Evolutionary conservation across 2,329 filamentous ascomycete species (phyloP), one percentile per base, ranked within the genome.

Genomic region (Cytospora schulzeri): DNA sequence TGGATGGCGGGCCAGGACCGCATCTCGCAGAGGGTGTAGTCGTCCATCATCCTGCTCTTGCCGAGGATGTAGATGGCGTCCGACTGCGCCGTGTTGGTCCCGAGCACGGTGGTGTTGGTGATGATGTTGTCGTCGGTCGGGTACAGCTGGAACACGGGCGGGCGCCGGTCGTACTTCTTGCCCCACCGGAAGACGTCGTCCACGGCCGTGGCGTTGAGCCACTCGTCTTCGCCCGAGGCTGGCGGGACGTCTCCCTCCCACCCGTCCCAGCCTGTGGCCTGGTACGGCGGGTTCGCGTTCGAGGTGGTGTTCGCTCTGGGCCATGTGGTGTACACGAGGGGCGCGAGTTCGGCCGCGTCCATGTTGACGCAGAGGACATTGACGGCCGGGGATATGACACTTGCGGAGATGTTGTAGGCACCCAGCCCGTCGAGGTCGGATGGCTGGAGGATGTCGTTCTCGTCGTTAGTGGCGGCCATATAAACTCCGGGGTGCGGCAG

Each of bases 291-390:
- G 50, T 26, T 33, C 26, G 6, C 31, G 19, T 63, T 65, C 8
- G 72, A 75, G 50, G 69, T 79, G 22, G 72, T 81, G n/a, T 28
- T 19, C 1, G 72, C 78, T 31, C 81, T 63, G 0, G 85, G 83
- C 88, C 88, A 93, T 2, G 75, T 68, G 0, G 80, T 80, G 66
- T 89, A 92, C 0, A 93, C 78, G 1, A 93, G 75, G 0, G 90
- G 90, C 0, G 71, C 74, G 1, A 94, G 74, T 61, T 92, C 89
- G 0, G 79, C 70, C 24, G 73, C 64, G 0, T 81, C 80, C 79
- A 93, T 80, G 51, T 90, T 90, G 1, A 84, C 88, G 69, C 91
- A 95, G 35, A 93, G 75, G 0, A 91, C 88, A 67, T 93, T 92
- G 53, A 93, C 76, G 0, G 84, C 81, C 0, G 91, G 91, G 0